A percentile compares a stretch with the other conserved stretches of the same genome.
Evolutionary conservation across 306 rosid species (phyloP).

Genomic region (Neltuma alba): DNA sequence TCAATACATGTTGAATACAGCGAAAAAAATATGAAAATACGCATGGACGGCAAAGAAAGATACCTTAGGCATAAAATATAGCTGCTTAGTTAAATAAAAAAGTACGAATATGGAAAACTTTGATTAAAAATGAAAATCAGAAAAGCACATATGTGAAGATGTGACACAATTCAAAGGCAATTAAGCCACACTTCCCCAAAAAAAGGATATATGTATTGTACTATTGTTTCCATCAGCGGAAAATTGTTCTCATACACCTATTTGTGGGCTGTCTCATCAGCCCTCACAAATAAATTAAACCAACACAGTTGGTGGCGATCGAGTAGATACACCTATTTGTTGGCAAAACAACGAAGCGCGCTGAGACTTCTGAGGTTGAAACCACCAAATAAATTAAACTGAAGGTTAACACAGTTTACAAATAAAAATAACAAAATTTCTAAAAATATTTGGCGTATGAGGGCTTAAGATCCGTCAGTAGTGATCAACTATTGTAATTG

Average conservation of each 20-base stretch:
- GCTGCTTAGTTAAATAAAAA: not conserved
- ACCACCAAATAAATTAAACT: not conserved
- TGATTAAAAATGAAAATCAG: not conserved
- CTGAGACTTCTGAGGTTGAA: not conserved
- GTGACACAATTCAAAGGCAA: not conserved
- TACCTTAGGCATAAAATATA: not conserved
- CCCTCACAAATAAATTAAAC: not conserved
- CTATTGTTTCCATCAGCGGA: not conserved
- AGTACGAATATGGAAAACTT: not conserved
- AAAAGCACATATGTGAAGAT: not conserved
- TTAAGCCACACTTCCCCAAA: not conserved
- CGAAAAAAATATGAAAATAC: not conserved
- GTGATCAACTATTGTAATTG: not conserved
- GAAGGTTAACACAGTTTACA: no score
- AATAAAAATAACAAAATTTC: no score
- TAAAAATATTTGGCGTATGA: not conserved
- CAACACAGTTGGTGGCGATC: not conserved
- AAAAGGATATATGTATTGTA: not conserved
- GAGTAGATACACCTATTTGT: not conserved
- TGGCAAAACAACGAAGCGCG: not conserved
- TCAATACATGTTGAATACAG: not conserved
- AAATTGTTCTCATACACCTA: not conserved
- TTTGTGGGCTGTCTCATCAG: not conserved
- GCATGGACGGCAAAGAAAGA: slow-evolving; percentile 5
- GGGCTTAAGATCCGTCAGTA: not conserved